phyloP scores from a whole-genome alignment of 2,329 filamentous ascomycete species.

The Trichoderma atroviride region DNA sequence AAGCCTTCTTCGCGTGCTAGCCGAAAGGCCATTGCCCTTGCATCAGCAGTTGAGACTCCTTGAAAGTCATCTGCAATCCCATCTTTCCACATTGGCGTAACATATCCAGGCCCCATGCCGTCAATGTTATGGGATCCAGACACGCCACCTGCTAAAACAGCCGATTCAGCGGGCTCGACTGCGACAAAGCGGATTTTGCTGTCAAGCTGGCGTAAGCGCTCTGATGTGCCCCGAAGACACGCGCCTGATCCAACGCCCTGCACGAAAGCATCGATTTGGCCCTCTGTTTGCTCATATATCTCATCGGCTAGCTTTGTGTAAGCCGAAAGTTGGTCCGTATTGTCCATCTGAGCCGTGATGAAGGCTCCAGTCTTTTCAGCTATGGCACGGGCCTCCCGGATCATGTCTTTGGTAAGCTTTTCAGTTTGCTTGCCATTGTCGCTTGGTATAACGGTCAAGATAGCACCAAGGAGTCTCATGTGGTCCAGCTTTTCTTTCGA shows the following conservation, averaged over 20 bases:
- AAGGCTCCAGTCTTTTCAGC: constrained; percentile 3
- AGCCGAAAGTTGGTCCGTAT: constrained; percentile 1
- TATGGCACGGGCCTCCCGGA: constrained; percentile 4
- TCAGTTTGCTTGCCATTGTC: constrained; percentile 20
- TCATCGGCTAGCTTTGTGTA: constrained; percentile 16
- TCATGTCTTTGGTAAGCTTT: constrained; percentile 23
- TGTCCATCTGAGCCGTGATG: constrained; percentile 14
- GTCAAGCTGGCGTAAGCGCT: constrained; percentile 9
- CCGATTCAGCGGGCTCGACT: constrained; percentile 19
- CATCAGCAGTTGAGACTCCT: constrained; percentile 4
- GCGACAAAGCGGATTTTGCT: background rate
- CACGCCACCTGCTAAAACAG: constrained; percentile 11
- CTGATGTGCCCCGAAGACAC: constrained; percentile 19
- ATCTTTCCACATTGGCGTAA: constrained; percentile 12
- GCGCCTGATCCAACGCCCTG: constrained; percentile 9
- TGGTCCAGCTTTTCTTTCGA: constrained; percentile 14
- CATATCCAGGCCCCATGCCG: constrained; percentile 19
- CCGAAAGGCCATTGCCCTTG: constrained; percentile 6
- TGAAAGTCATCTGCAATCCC: constrained; percentile 18
- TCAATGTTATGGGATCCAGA: constrained; percentile 17
- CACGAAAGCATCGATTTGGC: constrained; percentile 11
- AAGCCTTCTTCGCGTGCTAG: constrained; percentile 9
- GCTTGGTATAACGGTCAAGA: constrained; percentile 11
- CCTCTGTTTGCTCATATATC: constrained; percentile 14
- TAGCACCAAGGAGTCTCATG: constrained; percentile 15